Evolutionary conservation across 2,329 filamentous ascomycete genomes (phyloP).

Genomic region (Lanzia echinophila): DNA sequence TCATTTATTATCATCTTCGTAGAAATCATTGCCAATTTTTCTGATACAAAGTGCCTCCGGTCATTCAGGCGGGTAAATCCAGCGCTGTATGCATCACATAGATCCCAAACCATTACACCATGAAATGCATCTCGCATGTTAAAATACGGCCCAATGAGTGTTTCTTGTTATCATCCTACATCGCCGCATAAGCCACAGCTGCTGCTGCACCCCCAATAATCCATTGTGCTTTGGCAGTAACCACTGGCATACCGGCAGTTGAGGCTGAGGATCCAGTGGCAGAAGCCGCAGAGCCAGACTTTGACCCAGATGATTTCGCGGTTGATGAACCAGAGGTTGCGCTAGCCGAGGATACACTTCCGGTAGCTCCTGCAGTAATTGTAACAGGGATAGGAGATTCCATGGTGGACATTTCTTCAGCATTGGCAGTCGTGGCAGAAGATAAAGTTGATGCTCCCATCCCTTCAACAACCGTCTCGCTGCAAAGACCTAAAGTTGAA

Average conservation of each 20-base stretch:
- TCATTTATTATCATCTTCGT: background rate
- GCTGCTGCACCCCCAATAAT: constrained; percentile 20
- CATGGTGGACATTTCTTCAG: background rate
- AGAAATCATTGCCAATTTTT: background rate
- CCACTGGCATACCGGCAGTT: constrained; percentile 20
- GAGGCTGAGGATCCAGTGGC: constrained; percentile 6
- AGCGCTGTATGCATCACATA: background rate
- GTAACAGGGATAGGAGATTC: constrained; percentile 11
- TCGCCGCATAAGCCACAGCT: constrained; percentile 23
- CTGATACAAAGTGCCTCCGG: background rate
- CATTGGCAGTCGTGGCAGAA: constrained; percentile 1
- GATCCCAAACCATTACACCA: background rate
- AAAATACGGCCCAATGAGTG: background rate
- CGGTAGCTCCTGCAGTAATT: constrained; percentile 16
- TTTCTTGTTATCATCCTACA: constrained; percentile 8
- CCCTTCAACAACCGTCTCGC: background rate
- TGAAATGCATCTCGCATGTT: background rate
- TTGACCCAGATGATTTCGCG: background rate
- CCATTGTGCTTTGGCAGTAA: constrained; percentile 23
- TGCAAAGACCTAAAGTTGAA: constrained; percentile 14
- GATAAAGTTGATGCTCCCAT: background rate
- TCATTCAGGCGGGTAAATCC: background rate
- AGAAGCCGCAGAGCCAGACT: background rate
- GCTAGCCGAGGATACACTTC: background rate
- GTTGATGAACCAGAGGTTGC: background rate